These are phyloP conservation scores for Neurospora tetraspora DNA, from an alignment of 495 filamentous ascomycete genomes.

Conservation along the genomic window DNA sequence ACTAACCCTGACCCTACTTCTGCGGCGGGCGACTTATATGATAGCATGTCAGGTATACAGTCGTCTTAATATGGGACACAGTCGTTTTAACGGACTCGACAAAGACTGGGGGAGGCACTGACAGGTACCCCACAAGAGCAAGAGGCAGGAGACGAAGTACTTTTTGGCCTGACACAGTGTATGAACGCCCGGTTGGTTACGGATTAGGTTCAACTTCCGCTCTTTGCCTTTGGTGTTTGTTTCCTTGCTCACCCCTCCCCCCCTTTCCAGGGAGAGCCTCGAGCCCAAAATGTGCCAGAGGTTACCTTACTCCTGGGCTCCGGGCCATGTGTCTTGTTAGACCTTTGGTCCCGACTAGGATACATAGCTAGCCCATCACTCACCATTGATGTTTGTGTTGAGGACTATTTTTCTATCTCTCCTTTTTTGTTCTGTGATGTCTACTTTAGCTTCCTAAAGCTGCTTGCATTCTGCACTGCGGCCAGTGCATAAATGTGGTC, in stretches of 20 bases:
- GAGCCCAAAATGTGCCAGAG: background rate
- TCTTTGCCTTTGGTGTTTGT: background rate
- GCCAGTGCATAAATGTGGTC: background rate
- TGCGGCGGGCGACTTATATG: background rate
- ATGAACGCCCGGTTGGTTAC: background rate
- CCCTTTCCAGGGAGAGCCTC: background rate
- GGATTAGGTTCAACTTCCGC: background rate
- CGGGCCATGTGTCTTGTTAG: background rate
- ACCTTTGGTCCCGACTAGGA: background rate
- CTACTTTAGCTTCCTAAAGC: background rate
- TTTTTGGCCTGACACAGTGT: background rate
- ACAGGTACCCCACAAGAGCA: slow-evolving; percentile 18
- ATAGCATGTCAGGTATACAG: background rate
- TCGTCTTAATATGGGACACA: background rate
- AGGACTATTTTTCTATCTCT: background rate
- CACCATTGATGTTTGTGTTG: background rate
- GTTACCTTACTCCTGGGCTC: background rate
- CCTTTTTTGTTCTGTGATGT: background rate
- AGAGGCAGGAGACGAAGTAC: background rate
- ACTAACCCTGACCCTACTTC: background rate
- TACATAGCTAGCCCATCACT: background rate
- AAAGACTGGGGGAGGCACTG: slow-evolving; percentile 10
- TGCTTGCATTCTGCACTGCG: background rate
- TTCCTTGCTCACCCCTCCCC: background rate
- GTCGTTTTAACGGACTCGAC: background rate